These are phyloP conservation scores for Gyromitra esculenta DNA, from an alignment of 2,329 filamentous ascomycete species.

Conservation along the genomic window DNA sequence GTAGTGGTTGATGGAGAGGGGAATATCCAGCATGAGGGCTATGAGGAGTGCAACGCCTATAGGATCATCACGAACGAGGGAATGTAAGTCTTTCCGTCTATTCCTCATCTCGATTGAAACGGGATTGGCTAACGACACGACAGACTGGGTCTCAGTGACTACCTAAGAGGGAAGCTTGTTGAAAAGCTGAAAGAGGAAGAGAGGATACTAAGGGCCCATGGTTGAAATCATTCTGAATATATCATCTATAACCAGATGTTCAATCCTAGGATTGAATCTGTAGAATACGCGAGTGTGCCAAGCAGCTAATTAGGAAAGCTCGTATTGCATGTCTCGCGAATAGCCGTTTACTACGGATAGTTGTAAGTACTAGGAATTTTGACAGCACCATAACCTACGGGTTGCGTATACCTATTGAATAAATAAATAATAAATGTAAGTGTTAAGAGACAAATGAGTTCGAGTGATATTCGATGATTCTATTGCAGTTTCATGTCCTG, in stretches of 20 bases:
- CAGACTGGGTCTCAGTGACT: constrained; percentile 68
- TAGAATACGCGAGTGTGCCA: neutral
- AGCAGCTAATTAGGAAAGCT: neutral
- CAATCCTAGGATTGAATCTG: neutral
- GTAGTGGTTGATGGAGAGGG: constrained; percentile 71
- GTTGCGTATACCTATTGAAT: no score
- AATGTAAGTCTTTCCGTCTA: constrained; percentile 67
- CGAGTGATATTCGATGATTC: neutral
- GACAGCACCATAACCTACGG: no score
- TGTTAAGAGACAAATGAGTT: neutral
- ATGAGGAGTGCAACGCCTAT: constrained; percentile 67
- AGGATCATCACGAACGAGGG: constrained; percentile 73
- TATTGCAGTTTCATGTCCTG: neutral
- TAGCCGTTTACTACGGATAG: neutral
- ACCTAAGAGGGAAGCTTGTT: constrained; percentile 67
- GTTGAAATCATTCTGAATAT: constrained; percentile 1
- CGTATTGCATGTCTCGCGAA: neutral
- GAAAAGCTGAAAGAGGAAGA: constrained; percentile 67
- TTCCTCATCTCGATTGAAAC: neutral
- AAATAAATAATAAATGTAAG: no score
- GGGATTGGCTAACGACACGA: neutral
- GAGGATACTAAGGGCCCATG: constrained; percentile 55
- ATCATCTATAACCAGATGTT: neutral
- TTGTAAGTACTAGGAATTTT: no score
- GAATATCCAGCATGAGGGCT: constrained; percentile 63